Percentiles rank a stretch among this genome's conserved stretches.
Conservation (phyloP, 441 rosid species). For the Melastoma candidum region DNA sequence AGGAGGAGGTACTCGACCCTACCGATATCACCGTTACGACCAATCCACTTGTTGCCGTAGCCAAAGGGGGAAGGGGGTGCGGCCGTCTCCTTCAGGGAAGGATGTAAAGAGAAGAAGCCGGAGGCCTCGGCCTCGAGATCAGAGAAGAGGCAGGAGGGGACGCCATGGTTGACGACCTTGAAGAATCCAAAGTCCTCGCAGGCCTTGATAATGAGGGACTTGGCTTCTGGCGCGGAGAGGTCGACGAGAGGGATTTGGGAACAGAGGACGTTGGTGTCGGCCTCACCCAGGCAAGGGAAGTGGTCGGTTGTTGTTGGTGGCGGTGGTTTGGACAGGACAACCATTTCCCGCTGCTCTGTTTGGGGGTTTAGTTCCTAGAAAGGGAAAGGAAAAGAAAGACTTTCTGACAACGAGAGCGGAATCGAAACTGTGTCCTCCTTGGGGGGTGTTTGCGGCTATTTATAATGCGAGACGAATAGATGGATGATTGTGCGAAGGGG, state of each 20-base stretch:
- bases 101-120: constrained; percentile 44
- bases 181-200: constrained; percentile 66
- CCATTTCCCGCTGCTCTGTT: constrained; percentile 13
- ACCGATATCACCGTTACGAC: constrained; percentile 42
- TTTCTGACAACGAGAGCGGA: too few species aligned
- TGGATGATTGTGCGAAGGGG: too few species aligned
- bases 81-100: constrained; percentile 31
- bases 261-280: constrained; percentile 10
- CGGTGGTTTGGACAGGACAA: constrained; percentile 16
- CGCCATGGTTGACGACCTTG: constrained; percentile 57
- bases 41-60: constrained; percentile 48
- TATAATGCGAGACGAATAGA: too few species aligned
- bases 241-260: constrained; percentile 44
- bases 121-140: constrained; percentile 39
- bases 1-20: constrained; percentile 18
- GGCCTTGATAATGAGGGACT: constrained; percentile 41
- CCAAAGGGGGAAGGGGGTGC: constrained; percentile 44
- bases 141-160: constrained; percentile 34
- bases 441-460: too few species aligned
- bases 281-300: constrained; percentile 9
- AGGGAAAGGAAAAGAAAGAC: too few species aligned
- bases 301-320: constrained; percentile 10
- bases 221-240: constrained; percentile 45
- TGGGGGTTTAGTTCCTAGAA: too few species aligned
- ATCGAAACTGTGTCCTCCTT: too few species aligned